Evolutionary conservation across 805 yeast genomes (phyloP).

Genomic region (Groenewaldozyma tartarivorans): DNA sequence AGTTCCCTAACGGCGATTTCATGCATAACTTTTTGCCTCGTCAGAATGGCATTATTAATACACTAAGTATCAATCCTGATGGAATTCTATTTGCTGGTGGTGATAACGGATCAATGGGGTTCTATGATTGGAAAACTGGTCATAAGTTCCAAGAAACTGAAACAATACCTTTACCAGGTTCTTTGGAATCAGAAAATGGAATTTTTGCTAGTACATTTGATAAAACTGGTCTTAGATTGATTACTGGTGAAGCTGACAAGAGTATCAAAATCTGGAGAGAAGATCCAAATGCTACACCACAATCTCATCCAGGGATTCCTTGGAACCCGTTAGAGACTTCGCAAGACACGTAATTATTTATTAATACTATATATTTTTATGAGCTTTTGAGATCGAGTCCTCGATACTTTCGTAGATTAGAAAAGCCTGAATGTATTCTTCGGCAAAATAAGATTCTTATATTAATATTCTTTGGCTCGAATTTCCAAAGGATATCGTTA

Average conservation of each 20-base stretch:
- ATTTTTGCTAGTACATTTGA: constrained; percentile 69
- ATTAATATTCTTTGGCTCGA: too few relatives aligned
- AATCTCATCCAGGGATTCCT: constrained; percentile 30
- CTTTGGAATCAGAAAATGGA: constrained; percentile 55
- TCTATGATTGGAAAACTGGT: constrained; percentile 73
- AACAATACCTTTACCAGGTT: constrained; percentile 60
- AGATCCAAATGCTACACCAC: constrained; percentile 30
- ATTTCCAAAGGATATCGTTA: too few relatives aligned
- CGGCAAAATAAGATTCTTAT: too few relatives aligned
- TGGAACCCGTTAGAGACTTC: constrained; percentile 25
- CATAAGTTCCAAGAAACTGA: constrained; percentile 43
- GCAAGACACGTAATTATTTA: background rate
- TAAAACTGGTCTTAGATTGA: constrained; percentile 63
- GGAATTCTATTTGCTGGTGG: constrained; percentile 70
- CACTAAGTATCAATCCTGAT: constrained; percentile 55
- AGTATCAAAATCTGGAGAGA: constrained; percentile 51
- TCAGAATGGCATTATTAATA: constrained; percentile 51
- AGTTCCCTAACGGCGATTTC: constrained; percentile 65
- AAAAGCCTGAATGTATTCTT: too few relatives aligned
- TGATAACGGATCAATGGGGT: constrained; percentile 69
- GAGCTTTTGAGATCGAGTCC: background rate
- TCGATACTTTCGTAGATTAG: background rate
- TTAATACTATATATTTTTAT: background rate
- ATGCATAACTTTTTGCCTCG: constrained; percentile 45
- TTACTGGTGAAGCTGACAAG: constrained; percentile 89